Conservation (phyloP, 208 protist genomes). For the Kentomonas sorsogonicus region DNA sequence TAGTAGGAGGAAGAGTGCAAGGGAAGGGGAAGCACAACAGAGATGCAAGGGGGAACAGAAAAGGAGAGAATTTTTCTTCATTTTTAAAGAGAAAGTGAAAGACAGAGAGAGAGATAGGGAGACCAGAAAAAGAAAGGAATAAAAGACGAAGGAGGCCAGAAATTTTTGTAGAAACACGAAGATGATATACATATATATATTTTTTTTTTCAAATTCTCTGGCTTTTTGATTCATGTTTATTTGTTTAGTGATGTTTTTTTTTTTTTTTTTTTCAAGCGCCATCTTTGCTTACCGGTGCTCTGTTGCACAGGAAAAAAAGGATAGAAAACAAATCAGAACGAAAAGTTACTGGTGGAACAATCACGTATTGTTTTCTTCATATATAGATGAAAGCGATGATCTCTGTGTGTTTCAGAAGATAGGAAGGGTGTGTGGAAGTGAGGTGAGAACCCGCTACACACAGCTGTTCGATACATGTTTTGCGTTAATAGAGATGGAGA, state of each 20-base stretch:
- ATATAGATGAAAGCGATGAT: no score
- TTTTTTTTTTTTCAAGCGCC: background rate
- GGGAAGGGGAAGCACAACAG: no score
- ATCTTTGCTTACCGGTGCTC: background rate
- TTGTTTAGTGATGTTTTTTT: background rate
- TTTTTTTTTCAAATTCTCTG: background rate
- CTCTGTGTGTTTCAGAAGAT: no score
- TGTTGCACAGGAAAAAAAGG: no score
- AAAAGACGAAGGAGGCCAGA: background rate
- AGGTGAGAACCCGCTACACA: no score
- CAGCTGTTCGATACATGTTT: background rate
- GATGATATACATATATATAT: background rate
- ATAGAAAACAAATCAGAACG: no score
- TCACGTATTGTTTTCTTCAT: no score
- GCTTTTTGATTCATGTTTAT: background rate
- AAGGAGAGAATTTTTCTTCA: no score
- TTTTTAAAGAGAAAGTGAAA: constrained; percentile 5
- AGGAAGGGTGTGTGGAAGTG: no score
- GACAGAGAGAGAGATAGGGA: background rate
- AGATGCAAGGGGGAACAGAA: no score
- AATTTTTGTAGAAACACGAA: background rate
- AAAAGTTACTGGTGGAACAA: no score
- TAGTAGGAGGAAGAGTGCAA: no score
- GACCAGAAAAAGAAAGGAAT: background rate
- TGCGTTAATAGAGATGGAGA: background rate